phyloP scores from a whole-genome alignment of 2,329 filamentous ascomycete species.

The Xylaria hypoxylon region DNA sequence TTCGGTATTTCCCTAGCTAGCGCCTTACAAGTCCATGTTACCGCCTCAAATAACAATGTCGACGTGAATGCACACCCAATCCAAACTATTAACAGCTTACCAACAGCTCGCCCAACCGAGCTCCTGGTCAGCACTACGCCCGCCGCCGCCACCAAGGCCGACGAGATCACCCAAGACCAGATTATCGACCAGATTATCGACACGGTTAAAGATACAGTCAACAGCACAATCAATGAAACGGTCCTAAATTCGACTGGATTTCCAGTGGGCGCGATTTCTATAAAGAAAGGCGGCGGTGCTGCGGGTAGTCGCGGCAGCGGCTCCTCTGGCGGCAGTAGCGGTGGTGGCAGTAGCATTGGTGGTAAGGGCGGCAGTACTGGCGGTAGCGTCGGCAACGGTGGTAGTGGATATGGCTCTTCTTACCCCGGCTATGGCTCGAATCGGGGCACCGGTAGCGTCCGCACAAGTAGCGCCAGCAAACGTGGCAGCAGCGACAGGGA shows the following conservation, averaged over 20 bases:
- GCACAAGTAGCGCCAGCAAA: background rate
- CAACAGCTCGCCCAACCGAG: background rate
- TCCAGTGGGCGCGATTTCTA: background rate
- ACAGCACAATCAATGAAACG: background rate
- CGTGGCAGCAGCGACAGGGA: background rate
- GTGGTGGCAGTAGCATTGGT: background rate
- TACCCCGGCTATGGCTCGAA: no score
- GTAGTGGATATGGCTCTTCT: background rate
- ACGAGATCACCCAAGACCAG: no score
- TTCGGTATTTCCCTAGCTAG: background rate
- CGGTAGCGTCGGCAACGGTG: no score
- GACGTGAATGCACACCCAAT: background rate
- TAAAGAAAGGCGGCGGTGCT: conserved; percentile 24
- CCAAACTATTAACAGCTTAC: background rate
- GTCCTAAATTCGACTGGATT: no score
- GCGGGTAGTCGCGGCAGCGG: background rate
- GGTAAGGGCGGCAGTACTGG: background rate
- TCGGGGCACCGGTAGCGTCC: background rate
- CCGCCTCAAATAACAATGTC: background rate
- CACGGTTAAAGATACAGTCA: no score
- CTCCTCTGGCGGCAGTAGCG: background rate
- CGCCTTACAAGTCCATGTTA: background rate
- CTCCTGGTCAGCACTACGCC: background rate
- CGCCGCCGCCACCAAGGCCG: background rate
- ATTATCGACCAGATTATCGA: no score